These are phyloP conservation scores for Eucalyptus pauciflora DNA, from an alignment of 345 rosid genomes.

Conservation along the genomic window DNA sequence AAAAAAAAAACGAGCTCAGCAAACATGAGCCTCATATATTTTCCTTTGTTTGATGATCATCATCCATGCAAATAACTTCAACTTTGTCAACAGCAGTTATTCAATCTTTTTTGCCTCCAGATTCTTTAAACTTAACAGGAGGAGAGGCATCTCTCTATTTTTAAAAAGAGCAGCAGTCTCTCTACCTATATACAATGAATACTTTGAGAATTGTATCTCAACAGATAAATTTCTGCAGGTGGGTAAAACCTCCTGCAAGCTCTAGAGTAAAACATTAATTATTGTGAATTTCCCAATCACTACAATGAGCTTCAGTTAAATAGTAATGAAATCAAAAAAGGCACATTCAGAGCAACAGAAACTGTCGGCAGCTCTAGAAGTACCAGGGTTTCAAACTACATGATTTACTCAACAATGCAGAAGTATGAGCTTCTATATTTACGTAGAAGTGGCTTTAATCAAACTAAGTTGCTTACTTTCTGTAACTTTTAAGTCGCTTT, in stretches of 20 bases:
- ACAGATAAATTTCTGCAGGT: neutral
- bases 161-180: neutral
- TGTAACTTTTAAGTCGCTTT: conserved; percentile 56
- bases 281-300: neutral
- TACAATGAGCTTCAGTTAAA: neutral
- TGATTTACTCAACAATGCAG: neutral
- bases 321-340: neutral
- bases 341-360: neutral
- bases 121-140: neutral
- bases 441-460: neutral
- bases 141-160: neutral
- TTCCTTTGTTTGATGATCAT: neutral
- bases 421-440: neutral
- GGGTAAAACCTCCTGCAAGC: neutral
- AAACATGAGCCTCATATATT: neutral
- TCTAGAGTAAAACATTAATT: neutral
- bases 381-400: neutral
- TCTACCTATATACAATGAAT: neutral
- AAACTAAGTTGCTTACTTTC: conserved; percentile 34
- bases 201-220: neutral
- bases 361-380: neutral
- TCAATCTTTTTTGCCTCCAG: neutral
- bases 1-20: neutral
- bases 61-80: neutral
- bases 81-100: neutral